Conservation (phyloP, 768 basidiomycete species). For the Tephrocybe sp. region DNA sequence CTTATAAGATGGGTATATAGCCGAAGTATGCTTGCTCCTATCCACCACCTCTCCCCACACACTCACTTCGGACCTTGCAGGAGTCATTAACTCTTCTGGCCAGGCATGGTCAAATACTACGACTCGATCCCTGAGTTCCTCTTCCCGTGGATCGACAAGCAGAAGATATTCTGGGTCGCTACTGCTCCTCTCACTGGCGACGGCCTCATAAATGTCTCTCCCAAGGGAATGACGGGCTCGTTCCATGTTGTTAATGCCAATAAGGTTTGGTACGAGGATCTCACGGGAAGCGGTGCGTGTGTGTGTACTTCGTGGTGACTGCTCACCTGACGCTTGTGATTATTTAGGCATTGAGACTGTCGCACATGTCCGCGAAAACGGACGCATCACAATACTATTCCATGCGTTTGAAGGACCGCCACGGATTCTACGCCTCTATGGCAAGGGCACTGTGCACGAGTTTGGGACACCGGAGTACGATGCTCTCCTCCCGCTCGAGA, state of each 20-base stretch:
- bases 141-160: constrained; percentile 56
- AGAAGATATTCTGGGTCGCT: constrained; percentile 74
- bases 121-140: constrained; percentile 55
- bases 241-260: constrained; percentile 58
- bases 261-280: constrained; percentile 73
- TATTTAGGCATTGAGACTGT: constrained; percentile 40
- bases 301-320: neutral
- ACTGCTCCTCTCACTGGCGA: constrained; percentile 56
- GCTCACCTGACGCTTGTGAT: neutral
- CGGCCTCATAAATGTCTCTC: constrained; percentile 68
- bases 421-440: constrained; percentile 56
- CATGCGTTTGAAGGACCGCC: constrained; percentile 63
- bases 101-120: constrained; percentile 55
- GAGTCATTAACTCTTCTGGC: neutral
- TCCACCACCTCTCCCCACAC: neutral
- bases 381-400: constrained; percentile 60
- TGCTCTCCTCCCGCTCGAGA: constrained; percentile 42
- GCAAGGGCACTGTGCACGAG: constrained; percentile 62
- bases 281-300: constrained; percentile 63
- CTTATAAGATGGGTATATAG: neutral
- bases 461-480: constrained; percentile 65
- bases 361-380: constrained; percentile 58
- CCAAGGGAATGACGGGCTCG: constrained; percentile 59
- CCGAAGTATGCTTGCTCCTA: neutral
- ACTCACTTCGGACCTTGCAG: neutral